Base-by-base conservation (phyloP, 257 asterid genomes). In the Gentiana dahurica region DNA sequence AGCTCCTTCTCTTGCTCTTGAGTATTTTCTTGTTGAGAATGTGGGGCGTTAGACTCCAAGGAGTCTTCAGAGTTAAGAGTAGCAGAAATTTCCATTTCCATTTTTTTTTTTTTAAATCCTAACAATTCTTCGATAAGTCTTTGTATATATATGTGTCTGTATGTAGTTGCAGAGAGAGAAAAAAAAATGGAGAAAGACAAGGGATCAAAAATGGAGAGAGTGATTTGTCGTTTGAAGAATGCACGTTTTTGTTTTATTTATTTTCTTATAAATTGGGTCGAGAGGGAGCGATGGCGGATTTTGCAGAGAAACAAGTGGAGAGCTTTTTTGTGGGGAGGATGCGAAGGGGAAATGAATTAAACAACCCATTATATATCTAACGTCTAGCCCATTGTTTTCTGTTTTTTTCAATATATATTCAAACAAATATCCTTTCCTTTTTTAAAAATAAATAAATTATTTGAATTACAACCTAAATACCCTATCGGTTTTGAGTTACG, bases 141-240 rank as follows among this genome's bases (percentile, higher is more conserved):
- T 32, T 32, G 51, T 57, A 61, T 53, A 45, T 24, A 58, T 57
- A 65, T 60, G 36, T 15, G 7, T 62, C 48, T 44, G 33, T 64
- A 15, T 3, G 49, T 38, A 66, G 51, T 68, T 62, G 41, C n/a
- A 70, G 55, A 67, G 61, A 44, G 80, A 80, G 60, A 12, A 38
- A 45, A 41, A 35, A 47, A 46, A 47, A 66, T 63, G 79, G 71
- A 65, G 70, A 69, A 58, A 65, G 67, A 73, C 75, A 61, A 75
- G 71, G 82, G 65, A 54, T 76, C 85, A 80, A 66, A 70, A 78
- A 84, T 82, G 94, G 83, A 74, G 84, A 79, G 77, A 69, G 79
- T 66, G 81, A 89, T 73, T 83, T 76, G 79, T 83, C 75, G 79
- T 79, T 76, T 75, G 68, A 36, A 53, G 73, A 81, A 68, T 49